Base-by-base conservation (phyloP, 352 stramenopile species). In the Globisporangium nagaii region DNA sequence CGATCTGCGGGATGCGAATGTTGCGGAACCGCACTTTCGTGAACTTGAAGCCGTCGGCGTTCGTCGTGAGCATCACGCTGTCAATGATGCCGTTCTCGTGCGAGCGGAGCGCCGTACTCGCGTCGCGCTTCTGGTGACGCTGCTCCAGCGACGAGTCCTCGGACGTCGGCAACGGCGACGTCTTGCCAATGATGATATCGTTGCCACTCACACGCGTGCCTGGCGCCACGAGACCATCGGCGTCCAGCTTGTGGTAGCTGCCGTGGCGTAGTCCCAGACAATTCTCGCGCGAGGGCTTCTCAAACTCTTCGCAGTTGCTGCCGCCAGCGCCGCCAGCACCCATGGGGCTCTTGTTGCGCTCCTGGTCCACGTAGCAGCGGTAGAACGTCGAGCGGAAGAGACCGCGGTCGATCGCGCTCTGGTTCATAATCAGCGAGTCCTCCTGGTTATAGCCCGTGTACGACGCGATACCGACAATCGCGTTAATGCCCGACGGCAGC, bases 351-450 rank as follows among this genome's bases (percentile, higher is more conserved):
- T 91, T 91, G 65, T 94, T 94, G 17, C 79, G 79, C 53, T 94
- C 81, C 67, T 98, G 88, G 56, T 98, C 96, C 53, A 96, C 95
- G 76, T 99, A 99, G 65, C 95, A 98, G 24, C 97, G 85, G 71
- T 98, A 99, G 78, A 99, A 99, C 2, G 96, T 98, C 30, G 95
- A 99, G 13, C 97, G 86, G 81, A 99, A 99, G 48, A 99, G 89
- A 42, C 98, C 98, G 40, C 98, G 90, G 66, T 99, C 98, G 58
- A 99, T 99, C 13, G 97, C 95, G 69, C 85, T 98, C 68, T 99
- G 96, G 77, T 99, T 99, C 92, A 99, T 98, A 75, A 99, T 99
- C 50, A 99, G 72, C 27, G 96, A 99, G 91, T 99, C 98, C 89
- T 99, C 97, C 65, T 99, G 93, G 71, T 99, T 98, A 87, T 99